These are phyloP conservation scores for Umbelopsis sp. DNA, from an alignment of 192 early-diverging fungal species.

Conservation along the genomic window DNA sequence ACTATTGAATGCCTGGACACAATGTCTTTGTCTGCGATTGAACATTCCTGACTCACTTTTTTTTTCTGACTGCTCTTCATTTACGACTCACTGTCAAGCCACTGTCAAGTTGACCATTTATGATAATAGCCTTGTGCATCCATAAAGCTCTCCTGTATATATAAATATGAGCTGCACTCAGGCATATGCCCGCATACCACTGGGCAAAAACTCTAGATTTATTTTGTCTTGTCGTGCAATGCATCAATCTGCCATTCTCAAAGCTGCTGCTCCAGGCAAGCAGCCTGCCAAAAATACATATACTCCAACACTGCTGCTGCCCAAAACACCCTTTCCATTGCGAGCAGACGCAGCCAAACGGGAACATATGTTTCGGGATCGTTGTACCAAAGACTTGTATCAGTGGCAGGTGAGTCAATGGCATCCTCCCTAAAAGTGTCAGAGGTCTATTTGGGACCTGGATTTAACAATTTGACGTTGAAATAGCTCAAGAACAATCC, in stretches of 20 bases:
- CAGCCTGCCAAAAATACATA: slow-evolving; percentile 43
- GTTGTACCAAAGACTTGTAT: slow-evolving; percentile 69
- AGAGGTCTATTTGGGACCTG: neutral
- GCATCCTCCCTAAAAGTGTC: neutral
- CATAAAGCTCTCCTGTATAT: neutral
- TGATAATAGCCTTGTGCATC: neutral
- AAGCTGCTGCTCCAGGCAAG: neutral
- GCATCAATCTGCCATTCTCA: neutral
- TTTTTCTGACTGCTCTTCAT: neutral
- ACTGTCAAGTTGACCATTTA: neutral
- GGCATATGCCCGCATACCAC: neutral
- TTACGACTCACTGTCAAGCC: neutral
- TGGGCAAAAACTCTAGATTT: neutral
- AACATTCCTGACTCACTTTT: neutral
- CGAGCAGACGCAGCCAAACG: slow-evolving; percentile 63
- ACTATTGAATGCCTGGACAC: neutral
- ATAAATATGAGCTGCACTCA: neutral
- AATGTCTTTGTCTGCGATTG: too few species aligned
- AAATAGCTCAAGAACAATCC: slow-evolving; percentile 60
- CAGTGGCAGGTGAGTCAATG: slow-evolving; percentile 64
- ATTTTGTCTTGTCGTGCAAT: neutral
- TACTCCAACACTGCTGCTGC: slow-evolving; percentile 64
- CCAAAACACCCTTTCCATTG: slow-evolving; percentile 72
- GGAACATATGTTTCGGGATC: slow-evolving; percentile 60
- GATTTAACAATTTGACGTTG: neutral